phyloP scores from a whole-genome alignment of 208 protist species.

The Leishmania gerbilli region DNA sequence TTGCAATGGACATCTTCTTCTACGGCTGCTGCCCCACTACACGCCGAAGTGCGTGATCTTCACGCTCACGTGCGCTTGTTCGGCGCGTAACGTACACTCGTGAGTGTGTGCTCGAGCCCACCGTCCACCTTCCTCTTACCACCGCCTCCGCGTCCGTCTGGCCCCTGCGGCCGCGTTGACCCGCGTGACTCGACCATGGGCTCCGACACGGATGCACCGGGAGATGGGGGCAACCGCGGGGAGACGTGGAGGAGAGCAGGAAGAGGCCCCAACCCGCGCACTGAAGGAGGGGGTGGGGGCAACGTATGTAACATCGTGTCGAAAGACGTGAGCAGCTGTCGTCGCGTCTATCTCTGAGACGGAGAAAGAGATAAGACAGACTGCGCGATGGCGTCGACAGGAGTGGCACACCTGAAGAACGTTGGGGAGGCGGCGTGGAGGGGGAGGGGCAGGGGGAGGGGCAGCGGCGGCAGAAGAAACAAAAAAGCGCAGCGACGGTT shows the following conservation, averaged over 20 bases:
- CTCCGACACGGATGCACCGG: background rate
- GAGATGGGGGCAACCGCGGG: background rate
- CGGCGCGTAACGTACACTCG: too few relatives aligned
- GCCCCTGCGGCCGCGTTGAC: background rate
- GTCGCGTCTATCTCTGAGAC: background rate
- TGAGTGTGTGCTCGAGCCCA: background rate
- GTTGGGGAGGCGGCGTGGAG: background rate
- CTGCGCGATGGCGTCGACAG: background rate
- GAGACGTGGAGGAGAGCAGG: background rate
- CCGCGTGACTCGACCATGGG: too few relatives aligned
- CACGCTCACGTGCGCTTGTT: background rate
- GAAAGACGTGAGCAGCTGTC: background rate
- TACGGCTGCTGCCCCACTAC: background rate
- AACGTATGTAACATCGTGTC: background rate
- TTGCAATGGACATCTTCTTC: background rate
- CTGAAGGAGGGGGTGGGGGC: background rate
- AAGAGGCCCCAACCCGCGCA: background rate
- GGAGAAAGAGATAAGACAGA: background rate
- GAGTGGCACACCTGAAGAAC: background rate
- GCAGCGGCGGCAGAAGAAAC: background rate
- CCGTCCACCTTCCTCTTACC: background rate
- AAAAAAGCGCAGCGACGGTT: background rate
- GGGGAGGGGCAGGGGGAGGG: background rate
- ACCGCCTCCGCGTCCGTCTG: background rate
- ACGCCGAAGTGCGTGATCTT: background rate